A percentile compares a stretch with the other conserved stretches of the same genome.
These are phyloP conservation scores for Olyra latifolia DNA, from an alignment of 176 grass and related monocot genomes.

Conservation along the genomic window DNA sequence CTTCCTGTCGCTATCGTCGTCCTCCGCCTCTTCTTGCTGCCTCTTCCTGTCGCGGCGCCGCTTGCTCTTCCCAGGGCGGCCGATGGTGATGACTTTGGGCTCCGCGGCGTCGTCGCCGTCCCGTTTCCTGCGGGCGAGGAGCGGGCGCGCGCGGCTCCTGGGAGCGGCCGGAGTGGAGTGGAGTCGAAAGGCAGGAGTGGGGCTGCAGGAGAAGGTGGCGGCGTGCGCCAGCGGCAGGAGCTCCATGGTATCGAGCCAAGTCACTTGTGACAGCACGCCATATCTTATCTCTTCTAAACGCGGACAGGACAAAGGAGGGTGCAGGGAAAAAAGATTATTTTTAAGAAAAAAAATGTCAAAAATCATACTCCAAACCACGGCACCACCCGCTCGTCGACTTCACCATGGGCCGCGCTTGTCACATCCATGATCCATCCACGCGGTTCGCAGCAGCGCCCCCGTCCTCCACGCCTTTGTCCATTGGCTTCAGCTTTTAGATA, in stretches of 20 bases:
- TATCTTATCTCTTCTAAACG: constrained; percentile 36
- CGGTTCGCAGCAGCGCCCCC: too few relatives aligned
- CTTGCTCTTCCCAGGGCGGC: constrained; percentile 32
- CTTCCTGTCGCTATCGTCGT: constrained; percentile 24
- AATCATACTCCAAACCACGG: too few relatives aligned
- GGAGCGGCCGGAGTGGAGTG: neutral
- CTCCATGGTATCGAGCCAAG: constrained; percentile 39
- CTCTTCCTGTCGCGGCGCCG: constrained; percentile 15
- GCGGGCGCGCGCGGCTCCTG: neutral
- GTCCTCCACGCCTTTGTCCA: too few relatives aligned
- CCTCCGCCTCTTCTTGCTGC: neutral
- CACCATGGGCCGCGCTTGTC: too few relatives aligned
- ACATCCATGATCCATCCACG: too few relatives aligned
- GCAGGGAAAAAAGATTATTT: too few relatives aligned
- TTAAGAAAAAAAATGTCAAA: too few relatives aligned
- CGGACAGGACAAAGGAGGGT: too few relatives aligned
- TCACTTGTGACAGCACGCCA: neutral
- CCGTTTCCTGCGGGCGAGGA: constrained; percentile 35
- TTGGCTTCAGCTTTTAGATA: too few relatives aligned
- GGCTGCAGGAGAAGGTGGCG: neutral
- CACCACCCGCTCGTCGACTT: too few relatives aligned
- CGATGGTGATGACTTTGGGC: constrained; percentile 43
- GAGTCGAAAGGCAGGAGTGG: neutral
- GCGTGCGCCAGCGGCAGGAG: constrained; percentile 31
- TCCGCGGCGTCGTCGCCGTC: constrained; percentile 17